Evolutionary conservation across 108 stramenopile species (phyloP), one percentile per base, ranked within the genome.

Genomic region (Fragilaria crotonensis): DNA sequence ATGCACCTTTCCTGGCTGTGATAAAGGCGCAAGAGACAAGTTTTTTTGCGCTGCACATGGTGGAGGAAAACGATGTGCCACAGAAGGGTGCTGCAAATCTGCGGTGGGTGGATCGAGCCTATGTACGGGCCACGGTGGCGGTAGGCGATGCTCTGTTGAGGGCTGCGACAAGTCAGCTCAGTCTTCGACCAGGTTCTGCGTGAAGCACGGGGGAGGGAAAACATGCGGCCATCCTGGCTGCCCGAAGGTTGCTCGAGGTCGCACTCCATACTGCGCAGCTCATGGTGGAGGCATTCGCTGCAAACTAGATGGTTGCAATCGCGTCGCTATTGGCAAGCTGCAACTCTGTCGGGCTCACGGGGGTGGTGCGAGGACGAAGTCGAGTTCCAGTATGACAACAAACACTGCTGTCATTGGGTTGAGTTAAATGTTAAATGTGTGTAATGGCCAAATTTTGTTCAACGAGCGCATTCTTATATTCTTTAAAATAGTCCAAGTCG

Each of bases 181-280:
- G 63, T 90, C 89, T 18, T 87, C 89, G 26, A 98, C 97, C 2
- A 80, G 89, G 57, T 96, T 87, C 67, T 98, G 97, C 62, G 95
- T 97, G 31, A 92, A 93, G 48, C 97, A 98, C 64, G 97, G 97
- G n/a, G 97, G 97, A 25, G 97, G 97, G n/a, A 92, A 92, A 67
- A 92, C 89, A 59, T 95, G 93, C 57, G 59, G 73, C 31, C 62
- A 75, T 54, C 59, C 59, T 5, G 80, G 84, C 18, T 94, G 93
- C 52, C 77, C 81, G 45, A 90, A 90, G 63, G 93, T 90, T 52
- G 81, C 93, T 30, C 78, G 89, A 29, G 89, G 93, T 5, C 75
- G 77, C 33, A 94, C 93, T n/a, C 57, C 69, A 45, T 94, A 62
- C 70, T 94, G 93, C 65, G 89, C 89, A n/a, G 84, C 83, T 54